These are phyloP conservation scores for Cinnamomum chago DNA, from an alignment of 164 flowering plant genomes.

Conservation along the genomic window DNA sequence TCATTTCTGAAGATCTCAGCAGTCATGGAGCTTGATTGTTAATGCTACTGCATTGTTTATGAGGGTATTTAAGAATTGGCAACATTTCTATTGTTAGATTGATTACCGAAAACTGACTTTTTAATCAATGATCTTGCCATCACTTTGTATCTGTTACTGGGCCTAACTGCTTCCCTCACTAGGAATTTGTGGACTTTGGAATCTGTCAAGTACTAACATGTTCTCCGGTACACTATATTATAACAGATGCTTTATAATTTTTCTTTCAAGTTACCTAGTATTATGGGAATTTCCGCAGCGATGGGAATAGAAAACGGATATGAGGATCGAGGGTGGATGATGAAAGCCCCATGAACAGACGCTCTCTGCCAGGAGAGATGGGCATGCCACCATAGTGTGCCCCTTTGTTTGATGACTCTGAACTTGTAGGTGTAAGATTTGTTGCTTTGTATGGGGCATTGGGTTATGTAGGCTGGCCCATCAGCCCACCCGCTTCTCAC, in stretches of 20 bases:
- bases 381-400: slow-evolving; percentile 64
- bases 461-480: slow-evolving; percentile 60
- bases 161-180: too few relatives aligned
- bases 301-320: slow-evolving; percentile 39
- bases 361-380: slow-evolving; percentile 57
- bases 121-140: too few relatives aligned
- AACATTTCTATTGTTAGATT: too few relatives aligned
- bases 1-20: too few relatives aligned
- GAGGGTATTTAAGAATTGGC: too few relatives aligned
- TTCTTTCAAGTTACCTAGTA: slow-evolving; percentile 16
- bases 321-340: slow-evolving; percentile 50
- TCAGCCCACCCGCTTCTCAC: slow-evolving; percentile 55
- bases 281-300: slow-evolving; percentile 38
- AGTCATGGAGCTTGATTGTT: too few relatives aligned
- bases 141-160: too few relatives aligned
- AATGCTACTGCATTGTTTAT: too few relatives aligned
- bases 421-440: slow-evolving; percentile 50
- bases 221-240: background rate
- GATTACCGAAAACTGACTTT: too few relatives aligned
- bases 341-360: slow-evolving; percentile 54
- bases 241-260: background rate
- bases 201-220: too few relatives aligned
- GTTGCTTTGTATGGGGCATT: slow-evolving; percentile 50
- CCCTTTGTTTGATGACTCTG: slow-evolving; percentile 38
- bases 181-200: too few relatives aligned